Evolutionary conservation across 2,329 filamentous ascomycete genomes (phyloP), one percentile per base, ranked within the genome.

Genomic region (Seiridium unicorne): DNA sequence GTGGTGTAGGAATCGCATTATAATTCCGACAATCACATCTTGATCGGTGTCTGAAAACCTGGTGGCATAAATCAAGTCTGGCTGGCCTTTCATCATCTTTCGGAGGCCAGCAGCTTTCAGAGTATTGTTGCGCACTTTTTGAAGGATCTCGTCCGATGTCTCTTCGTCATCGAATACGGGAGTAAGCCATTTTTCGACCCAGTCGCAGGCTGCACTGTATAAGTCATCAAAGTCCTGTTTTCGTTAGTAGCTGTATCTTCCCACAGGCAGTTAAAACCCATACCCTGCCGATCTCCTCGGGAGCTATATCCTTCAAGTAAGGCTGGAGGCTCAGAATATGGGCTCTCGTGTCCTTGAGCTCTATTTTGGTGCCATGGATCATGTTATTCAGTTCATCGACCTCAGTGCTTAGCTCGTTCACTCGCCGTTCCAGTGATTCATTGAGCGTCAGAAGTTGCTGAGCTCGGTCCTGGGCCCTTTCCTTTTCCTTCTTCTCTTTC

Each of bases 161-260:
- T 36, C 44, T 10, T 51, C 40, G 35, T 73, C 65, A 2, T 74
- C 69, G 1, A 76, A 55, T 59, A 71, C 67, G 0, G 70, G 68
- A 0, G 63, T 65, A 64, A 74, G 71, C 60, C 76, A 69, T 55
- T 70, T 70, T 42, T 73, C 66, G 5, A 76, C 71, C 75, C 74
- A 78, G 31, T 75, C 70, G 18, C 69, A 67, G 9, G 77, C 62
- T 38, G 31, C 32, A n/a, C 5, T 66, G n/a, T 76, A 62, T 1
- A 78, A 66, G 38, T 70, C 62, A 56, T 74, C 70, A 49, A 73
- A 78, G 55, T 76, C 72, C 75, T 77, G 35, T 36, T n/a, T 35
- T 32, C 8, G 31, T 26, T n/a, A 34, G 47, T 26, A 58, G 46
- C 34, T 36, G 3, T 40, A 10, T 6, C 26, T 34, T 26, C 34